These are phyloP conservation scores for Lentinula novae-zelandiae DNA, from an alignment of 1,284 basidiomycete genomes.

Conservation along the genomic window DNA sequence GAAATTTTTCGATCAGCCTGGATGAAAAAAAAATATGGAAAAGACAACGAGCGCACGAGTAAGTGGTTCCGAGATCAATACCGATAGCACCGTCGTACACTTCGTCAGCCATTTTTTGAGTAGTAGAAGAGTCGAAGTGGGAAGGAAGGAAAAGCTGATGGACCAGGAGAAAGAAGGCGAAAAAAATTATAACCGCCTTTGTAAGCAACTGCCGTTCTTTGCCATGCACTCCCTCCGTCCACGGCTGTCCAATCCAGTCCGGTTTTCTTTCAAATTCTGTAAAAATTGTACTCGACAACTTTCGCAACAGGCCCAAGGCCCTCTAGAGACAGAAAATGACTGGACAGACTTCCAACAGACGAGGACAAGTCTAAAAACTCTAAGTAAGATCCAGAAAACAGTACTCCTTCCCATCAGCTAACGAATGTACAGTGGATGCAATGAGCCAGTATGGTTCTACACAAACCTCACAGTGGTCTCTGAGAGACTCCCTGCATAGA, in stretches of 20 bases:
- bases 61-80: slow-evolving; percentile 90
- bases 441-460: slow-evolving; percentile 77
- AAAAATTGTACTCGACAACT: slow-evolving; percentile 24
- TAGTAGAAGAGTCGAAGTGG: slow-evolving; percentile 25
- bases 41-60: slow-evolving; percentile 59
- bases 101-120: slow-evolving; percentile 81
- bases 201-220: slow-evolving; percentile 30
- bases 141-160: slow-evolving; percentile 22
- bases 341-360: slow-evolving; percentile 62
- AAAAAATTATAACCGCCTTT: slow-evolving; percentile 37
- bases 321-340: slow-evolving; percentile 49
- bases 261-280: slow-evolving; percentile 32
- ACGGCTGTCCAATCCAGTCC: slow-evolving; percentile 20
- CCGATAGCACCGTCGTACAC: slow-evolving; percentile 95
- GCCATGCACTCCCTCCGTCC: slow-evolving; percentile 29
- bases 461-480: slow-evolving; percentile 69
- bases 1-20: slow-evolving; percentile 16
- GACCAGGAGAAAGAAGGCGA: slow-evolving; percentile 29
- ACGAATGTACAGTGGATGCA: slow-evolving; percentile 49
- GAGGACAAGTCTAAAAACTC: slow-evolving; percentile 47
- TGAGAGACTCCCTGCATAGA: slow-evolving; percentile 69
- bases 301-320: slow-evolving; percentile 28
- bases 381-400: slow-evolving; percentile 40
- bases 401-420: slow-evolving; percentile 5
- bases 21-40: slow-evolving; percentile 16